These are phyloP conservation scores for Telfairia occidentalis DNA, from an alignment of 331 rosid genomes.

Conservation along the genomic window DNA sequence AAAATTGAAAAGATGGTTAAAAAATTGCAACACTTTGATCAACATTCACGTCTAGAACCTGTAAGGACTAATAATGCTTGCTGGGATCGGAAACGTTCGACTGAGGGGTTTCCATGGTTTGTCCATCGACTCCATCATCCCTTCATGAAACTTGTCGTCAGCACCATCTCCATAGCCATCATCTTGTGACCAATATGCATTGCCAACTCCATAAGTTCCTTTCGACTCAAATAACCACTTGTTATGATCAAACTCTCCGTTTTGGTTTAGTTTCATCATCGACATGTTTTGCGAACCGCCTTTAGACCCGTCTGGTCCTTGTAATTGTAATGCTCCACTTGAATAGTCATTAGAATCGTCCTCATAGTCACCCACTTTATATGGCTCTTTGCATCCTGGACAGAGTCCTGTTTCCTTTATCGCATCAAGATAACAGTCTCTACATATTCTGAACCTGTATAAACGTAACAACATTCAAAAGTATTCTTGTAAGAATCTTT, in stretches of 20 bases:
- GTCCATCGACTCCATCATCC: slow-evolving; percentile 35
- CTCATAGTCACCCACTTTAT: slow-evolving; percentile 36
- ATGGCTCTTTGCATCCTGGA: slow-evolving; percentile 81
- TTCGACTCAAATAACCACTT: slow-evolving; percentile 69
- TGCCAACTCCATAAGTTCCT: slow-evolving; percentile 75
- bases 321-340: slow-evolving; percentile 30
- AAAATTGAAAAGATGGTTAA: too few relatives aligned
- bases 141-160: slow-evolving; percentile 23
- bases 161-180: slow-evolving; percentile 30
- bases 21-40: too few relatives aligned
- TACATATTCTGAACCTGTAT: slow-evolving; percentile 66
- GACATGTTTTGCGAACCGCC: slow-evolving; percentile 49
- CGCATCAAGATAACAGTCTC: slow-evolving; percentile 76
- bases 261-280: slow-evolving; percentile 60
- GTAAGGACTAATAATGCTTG: slow-evolving; percentile 63
- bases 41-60: slow-evolving; percentile 27
- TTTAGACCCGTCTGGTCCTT: slow-evolving; percentile 43
- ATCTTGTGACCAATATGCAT: slow-evolving; percentile 61
- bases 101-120: slow-evolving; percentile 67
- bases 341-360: slow-evolving; percentile 37
- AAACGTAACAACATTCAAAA: background rate
- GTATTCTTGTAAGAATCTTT: background rate
- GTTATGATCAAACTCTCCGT: slow-evolving; percentile 69
- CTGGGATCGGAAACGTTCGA: slow-evolving; percentile 33
- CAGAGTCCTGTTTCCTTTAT: slow-evolving; percentile 51